Evolutionary conservation across 495 filamentous ascomycete species (phyloP), one percentile per base, ranked within the genome.

Genomic region (Eremomyces bilateralis): DNA sequence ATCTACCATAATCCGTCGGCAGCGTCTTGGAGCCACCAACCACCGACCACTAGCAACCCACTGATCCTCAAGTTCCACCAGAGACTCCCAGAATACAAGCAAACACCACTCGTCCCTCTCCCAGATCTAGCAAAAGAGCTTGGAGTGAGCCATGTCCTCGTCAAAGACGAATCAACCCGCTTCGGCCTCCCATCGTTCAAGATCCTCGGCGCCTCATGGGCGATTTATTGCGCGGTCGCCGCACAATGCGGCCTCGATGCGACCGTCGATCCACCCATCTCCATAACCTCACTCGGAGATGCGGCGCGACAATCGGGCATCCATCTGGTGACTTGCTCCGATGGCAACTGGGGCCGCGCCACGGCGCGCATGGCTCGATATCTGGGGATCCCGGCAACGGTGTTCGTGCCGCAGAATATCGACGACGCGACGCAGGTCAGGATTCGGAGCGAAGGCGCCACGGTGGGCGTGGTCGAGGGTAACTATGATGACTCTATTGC

Each of bases 171-270:
- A 38, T 49, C 45, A 12, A 33, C 31, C 17, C 45, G 56, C 8
- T 50, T 54, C 22, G 52, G 72, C 1, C 63, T 84, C 1, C 72
- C 76, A 0, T 62, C 75, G 0, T 82, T 80, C 62, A 83, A 83
- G 48, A 71, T 78, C 25, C 63, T 80, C 0, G 78, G 76, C 5
- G 76, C 78, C 0, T 73, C 71, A n/a, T 84, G 73, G 74, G 72
- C 64, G 0, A 58, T 62, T 30, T 71, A 67, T 41, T 62, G 63
- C 22, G 67, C 69, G 4, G 35, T 80, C 3, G 47, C 51, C 1
- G 39, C 50, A 0, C 39, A 54, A 3, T 47, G 68, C 12, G 48
- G 42, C 1, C 44, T 70, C 2, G 48, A 58, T 3, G 37, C 49
- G 0, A 39, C 48, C 1, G 38, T 48, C n/a, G 48, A 58, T 3